These are phyloP conservation scores for Asclepias syriaca DNA, from an alignment of 257 asterid genomes.

Conservation along the genomic window DNA sequence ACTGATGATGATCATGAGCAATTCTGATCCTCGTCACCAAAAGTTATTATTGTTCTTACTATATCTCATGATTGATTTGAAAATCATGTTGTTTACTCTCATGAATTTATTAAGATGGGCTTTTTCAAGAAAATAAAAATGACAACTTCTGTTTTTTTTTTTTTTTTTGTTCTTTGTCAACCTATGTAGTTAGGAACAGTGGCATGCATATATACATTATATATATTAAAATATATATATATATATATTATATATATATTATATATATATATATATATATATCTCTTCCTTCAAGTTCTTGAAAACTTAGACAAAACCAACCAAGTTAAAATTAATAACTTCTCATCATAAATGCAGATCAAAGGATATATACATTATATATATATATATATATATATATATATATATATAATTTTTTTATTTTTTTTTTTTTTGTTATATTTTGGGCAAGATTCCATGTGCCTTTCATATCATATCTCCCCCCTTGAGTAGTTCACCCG, in stretches of 20 bases:
- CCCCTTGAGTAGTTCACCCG: conserved; percentile 24
- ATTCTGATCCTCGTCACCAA: not conserved
- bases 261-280: not conserved
- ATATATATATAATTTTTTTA: too few relatives aligned
- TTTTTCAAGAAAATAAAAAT: too few relatives aligned
- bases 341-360: too few relatives aligned
- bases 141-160: too few relatives aligned
- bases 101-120: not conserved
- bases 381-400: too few relatives aligned
- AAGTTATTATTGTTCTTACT: not conserved
- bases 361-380: too few relatives aligned
- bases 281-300: not conserved
- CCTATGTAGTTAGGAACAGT: conserved; percentile 8
- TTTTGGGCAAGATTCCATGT: conserved; percentile 33
- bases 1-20: not conserved
- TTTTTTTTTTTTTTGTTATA: too few relatives aligned
- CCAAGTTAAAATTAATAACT: too few relatives aligned
- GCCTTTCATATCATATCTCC: conserved; percentile 27
- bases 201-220: conserved; percentile 3
- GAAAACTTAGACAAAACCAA: too few relatives aligned
- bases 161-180: not conserved
- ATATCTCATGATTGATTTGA: conserved; percentile 7
- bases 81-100: not conserved
- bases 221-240: not conserved
- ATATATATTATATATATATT: not conserved